A percentile compares a stretch with the other conserved stretches of the same genome.
Conservation (phyloP, 257 asterid genomes). For the Lithospermum erythrorhizon region DNA sequence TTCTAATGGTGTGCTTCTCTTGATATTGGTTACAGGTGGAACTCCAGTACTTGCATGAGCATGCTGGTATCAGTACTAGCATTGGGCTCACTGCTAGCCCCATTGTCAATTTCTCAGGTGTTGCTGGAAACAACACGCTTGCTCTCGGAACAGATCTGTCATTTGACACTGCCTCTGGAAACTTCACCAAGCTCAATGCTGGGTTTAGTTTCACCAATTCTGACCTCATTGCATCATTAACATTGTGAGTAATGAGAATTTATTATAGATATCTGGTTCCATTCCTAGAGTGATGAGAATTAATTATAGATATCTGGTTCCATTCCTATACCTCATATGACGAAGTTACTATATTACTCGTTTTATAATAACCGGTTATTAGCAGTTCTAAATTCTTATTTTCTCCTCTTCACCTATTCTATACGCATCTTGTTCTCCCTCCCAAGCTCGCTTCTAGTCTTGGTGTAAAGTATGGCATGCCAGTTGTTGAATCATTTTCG, state of each 20-base stretch:
- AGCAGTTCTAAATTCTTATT: too few relatives aligned
- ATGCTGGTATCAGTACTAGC: constrained; percentile 87
- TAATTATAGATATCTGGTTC: too few relatives aligned
- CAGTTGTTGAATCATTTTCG: too few relatives aligned
- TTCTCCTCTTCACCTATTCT: too few relatives aligned
- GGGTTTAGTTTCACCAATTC: constrained; percentile 55
- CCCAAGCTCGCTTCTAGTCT: too few relatives aligned
- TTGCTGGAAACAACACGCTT: constrained; percentile 55
- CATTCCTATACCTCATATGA: too few relatives aligned
- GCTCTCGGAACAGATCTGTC: constrained; percentile 79
- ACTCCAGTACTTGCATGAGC: constrained; percentile 85
- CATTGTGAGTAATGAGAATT: constrained; percentile 41
- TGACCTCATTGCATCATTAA: constrained; percentile 75
- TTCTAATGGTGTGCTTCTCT: background rate
- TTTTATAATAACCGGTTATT: background rate
- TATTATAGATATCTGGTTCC: too few relatives aligned
- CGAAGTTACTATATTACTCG: background rate
- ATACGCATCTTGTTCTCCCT: too few relatives aligned
- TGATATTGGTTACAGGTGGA: constrained; percentile 52
- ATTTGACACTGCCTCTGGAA: constrained; percentile 80
- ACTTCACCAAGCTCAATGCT: constrained; percentile 64
- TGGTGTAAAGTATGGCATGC: too few relatives aligned
- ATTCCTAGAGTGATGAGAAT: constrained; percentile 18
- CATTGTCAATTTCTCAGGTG: constrained; percentile 83
- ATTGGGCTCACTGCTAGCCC: constrained; percentile 85